A percentile compares a stretch with the other conserved stretches of the same genome.
Evolutionary conservation across 179 eudicot genomes (phyloP).

Genomic region (Patellifolia procumbens): DNA sequence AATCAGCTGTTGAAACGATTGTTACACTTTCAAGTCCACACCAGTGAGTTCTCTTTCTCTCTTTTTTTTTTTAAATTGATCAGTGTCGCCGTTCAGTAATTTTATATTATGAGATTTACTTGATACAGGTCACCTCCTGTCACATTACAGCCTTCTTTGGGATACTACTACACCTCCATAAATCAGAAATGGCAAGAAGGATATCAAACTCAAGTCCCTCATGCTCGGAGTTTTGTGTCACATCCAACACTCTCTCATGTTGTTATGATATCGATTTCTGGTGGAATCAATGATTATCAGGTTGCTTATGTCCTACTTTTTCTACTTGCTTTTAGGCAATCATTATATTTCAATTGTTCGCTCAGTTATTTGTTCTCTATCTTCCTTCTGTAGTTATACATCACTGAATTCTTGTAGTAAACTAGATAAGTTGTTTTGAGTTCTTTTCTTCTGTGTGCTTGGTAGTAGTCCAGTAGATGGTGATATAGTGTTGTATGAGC

Average conservation of each 20-base stretch:
- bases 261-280: constrained; percentile 82
- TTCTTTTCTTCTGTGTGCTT: background rate
- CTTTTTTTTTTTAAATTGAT: constrained; percentile 13
- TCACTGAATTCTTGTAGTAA: too few relatives aligned
- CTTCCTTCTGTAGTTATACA: background rate
- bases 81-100: background rate
- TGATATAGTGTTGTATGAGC: background rate
- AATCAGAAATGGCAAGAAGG: constrained; percentile 89
- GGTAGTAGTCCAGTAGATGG: too few relatives aligned
- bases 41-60: constrained; percentile 57
- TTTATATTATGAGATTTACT: constrained; percentile 25
- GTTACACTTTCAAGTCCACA: constrained; percentile 94
- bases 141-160: constrained; percentile 93
- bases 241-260: constrained; percentile 68
- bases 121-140: constrained; percentile 86
- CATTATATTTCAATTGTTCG: background rate
- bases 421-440: background rate
- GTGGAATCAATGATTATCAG: constrained; percentile 96
- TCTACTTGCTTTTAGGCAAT: background rate
- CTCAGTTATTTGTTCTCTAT: background rate
- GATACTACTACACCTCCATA: constrained; percentile 70
- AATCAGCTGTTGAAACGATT: constrained; percentile 82
- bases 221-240: constrained; percentile 45
- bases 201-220: constrained; percentile 61
- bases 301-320: constrained; percentile 34